phyloP scores from a whole-genome alignment of 371 early-diverging fungal genomes.

The Catenaria anguillulae region DNA sequence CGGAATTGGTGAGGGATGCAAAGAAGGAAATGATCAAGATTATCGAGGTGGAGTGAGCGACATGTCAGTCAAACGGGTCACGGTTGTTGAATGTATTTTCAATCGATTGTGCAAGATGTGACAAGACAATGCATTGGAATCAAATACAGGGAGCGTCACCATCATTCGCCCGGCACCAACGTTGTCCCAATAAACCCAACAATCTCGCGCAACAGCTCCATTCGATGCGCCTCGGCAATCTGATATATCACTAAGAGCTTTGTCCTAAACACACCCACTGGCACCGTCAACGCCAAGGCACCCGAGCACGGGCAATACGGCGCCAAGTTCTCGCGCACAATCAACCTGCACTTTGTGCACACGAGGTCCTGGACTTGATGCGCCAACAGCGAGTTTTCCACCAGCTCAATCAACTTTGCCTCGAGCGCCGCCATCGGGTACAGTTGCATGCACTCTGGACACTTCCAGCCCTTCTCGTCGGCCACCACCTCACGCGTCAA shows the following conservation, averaged over 20 bases:
- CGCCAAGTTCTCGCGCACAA: slow-evolving; percentile 58
- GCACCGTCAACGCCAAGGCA: background rate
- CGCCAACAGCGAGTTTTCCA: slow-evolving; percentile 37
- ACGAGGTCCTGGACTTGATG: slow-evolving; percentile 76
- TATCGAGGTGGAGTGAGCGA: too few relatives aligned
- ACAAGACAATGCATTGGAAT: too few relatives aligned
- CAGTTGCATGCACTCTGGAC: slow-evolving; percentile 53
- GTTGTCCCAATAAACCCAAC: background rate
- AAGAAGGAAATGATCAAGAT: too few relatives aligned
- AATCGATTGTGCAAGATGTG: too few relatives aligned
- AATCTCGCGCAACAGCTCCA: background rate
- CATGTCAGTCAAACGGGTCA: too few relatives aligned
- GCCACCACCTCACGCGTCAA: slow-evolving; percentile 62
- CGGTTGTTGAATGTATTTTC: too few relatives aligned
- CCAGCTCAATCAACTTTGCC: slow-evolving; percentile 51
- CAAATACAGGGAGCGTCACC: too few relatives aligned
- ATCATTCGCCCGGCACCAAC: too few relatives aligned
- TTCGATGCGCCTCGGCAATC: background rate
- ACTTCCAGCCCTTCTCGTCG: slow-evolving; percentile 21
- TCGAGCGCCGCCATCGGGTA: slow-evolving; percentile 63
- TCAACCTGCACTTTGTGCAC: slow-evolving; percentile 61
- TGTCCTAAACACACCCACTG: background rate
- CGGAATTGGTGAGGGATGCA: too few relatives aligned
- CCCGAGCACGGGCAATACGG: slow-evolving; percentile 18
- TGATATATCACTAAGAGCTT: background rate